Conservation (phyloP, 345 rosid genomes). For the Pseudoturritis turrita region DNA sequence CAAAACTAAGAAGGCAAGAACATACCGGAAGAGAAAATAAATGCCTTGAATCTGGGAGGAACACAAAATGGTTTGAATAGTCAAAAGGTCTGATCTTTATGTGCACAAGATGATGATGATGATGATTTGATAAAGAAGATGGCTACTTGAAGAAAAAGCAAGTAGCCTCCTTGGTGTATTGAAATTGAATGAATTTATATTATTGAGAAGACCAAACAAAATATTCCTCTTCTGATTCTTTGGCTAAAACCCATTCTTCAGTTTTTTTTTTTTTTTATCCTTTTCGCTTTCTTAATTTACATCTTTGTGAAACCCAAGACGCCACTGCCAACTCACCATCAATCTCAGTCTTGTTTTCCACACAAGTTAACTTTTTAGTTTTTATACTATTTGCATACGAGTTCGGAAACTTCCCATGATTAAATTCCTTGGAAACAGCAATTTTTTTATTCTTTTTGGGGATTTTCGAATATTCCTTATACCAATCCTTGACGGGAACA, state of each 20-base stretch:
- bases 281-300: neutral
- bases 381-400: neutral
- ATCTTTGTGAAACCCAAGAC: neutral
- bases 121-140: neutral
- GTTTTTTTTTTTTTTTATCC: neutral
- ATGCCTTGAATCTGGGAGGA: neutral
- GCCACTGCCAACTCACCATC: constrained; percentile 7
- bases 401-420: neutral
- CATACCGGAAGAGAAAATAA: neutral
- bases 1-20: neutral
- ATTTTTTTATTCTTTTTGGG: neutral
- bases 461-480: constrained; percentile 20
- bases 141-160: neutral
- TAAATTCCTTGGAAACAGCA: neutral
- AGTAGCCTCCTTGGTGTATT: neutral
- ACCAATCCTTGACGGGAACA: neutral
- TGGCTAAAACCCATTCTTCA: neutral
- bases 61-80: neutral
- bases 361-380: constrained; percentile 6
- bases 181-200: neutral
- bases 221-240: constrained; percentile 15
- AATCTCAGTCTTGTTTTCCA: constrained; percentile 3
- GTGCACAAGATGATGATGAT: constrained; percentile 1
- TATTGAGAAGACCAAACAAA: neutral
- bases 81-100: neutral